Evolutionary conservation across 345 rosid species (phyloP), one percentile per base, ranked within the genome.

Genomic region (Eucalyptus tenuipes): DNA sequence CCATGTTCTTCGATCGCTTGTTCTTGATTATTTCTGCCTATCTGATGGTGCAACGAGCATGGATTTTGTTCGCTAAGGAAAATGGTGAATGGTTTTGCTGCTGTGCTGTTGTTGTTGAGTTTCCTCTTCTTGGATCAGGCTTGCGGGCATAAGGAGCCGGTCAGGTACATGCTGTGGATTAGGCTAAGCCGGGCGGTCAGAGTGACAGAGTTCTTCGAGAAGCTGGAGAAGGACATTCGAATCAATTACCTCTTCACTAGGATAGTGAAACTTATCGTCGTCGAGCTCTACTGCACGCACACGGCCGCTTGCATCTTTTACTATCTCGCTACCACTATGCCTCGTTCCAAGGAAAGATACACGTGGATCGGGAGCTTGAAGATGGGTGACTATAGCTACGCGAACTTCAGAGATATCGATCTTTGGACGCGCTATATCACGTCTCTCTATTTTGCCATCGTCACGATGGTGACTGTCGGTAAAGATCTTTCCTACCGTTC

Each of bases 381-480:
- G 92, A 84, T 97, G 94, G 99, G 99, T 64, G 95, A 95, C 82
- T 95, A 91, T 71, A 92, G 90, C 71, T 97, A 93, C 81, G 66
- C 95, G 10, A 8, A 93, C 71, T 97, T 97, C 91, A 92, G 99
- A 90, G 95, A 95, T 1, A 94, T 97, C 27, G 96, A 95, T 92
- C 92, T 97, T 22, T 93, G 97, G 96, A 97, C 90, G 89, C 92
- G 97, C 5, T 97, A 97, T 88, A 37, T 92, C 37, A 94, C 98
- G 17, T 96, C 99, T 17, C 93, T 96, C 50, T 96, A 97, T 88
- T 96, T 97, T 45, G 97, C 99, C 2, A 92, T 97, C 88, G 97
- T 95, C 71, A 97, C 99, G 71, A 96, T 97, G 99, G 98, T 95
- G 29, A 96, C 99, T 47, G 98, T 97, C 18, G 99, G 99, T 94